Evolutionary conservation across 257 asterid genomes (phyloP).

Genomic region (Salvia rosmarinus): DNA sequence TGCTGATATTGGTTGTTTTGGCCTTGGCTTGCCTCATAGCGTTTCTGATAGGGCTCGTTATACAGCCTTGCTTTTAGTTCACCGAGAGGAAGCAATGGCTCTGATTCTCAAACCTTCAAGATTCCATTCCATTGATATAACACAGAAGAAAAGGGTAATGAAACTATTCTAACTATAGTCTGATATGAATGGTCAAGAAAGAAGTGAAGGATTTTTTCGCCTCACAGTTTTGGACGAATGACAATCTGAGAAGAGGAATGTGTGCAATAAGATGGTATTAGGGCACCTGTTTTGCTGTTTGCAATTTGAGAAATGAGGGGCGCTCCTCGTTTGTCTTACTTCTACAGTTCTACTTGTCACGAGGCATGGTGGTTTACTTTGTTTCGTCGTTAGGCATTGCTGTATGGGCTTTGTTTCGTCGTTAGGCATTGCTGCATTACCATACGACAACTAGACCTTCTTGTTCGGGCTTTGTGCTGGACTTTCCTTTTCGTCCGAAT

Average conservation of each 20-base stretch:
- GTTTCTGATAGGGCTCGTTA: constrained; percentile 47
- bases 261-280: not conserved
- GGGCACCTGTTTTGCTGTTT: not conserved
- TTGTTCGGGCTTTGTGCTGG: too few relatives aligned
- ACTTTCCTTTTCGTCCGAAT: not conserved
- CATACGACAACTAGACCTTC: not conserved
- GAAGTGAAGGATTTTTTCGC: not conserved
- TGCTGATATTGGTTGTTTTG: constrained; percentile 54
- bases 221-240: not conserved
- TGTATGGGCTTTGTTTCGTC: too few relatives aligned
- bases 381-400: too few relatives aligned
- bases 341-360: constrained; percentile 47
- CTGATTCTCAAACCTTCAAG: constrained; percentile 44
- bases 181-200: constrained; percentile 5
- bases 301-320: not conserved
- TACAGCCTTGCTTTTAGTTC: constrained; percentile 54
- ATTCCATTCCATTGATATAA: constrained; percentile 32
- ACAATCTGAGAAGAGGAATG: not conserved
- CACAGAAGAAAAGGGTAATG: not conserved
- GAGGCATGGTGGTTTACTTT: too few relatives aligned
- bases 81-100: constrained; percentile 55
- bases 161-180: not conserved
- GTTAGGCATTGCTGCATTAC: not conserved
- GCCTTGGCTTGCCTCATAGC: constrained; percentile 54
- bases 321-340: not conserved